These are phyloP conservation scores for Trypanosoma cruzi DNA, from an alignment of 208 protist species.

Conservation along the genomic window DNA sequence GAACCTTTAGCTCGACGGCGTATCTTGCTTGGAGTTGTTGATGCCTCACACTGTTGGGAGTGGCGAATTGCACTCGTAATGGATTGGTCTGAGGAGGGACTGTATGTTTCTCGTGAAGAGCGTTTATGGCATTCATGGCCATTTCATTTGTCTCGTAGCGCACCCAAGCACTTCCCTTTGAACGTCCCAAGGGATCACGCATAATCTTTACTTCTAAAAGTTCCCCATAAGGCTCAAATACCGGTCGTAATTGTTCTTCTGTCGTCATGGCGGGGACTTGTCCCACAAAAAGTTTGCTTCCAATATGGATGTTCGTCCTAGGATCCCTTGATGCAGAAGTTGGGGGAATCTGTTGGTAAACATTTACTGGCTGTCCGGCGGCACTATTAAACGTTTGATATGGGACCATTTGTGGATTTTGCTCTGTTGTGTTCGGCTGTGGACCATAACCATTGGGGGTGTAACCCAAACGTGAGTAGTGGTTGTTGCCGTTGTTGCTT, in stretches of 20 bases:
- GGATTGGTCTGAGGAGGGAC: slow-evolving; percentile 88
- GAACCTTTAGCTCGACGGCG: neutral
- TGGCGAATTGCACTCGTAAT: slow-evolving; percentile 78
- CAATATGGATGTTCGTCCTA: slow-evolving; percentile 45
- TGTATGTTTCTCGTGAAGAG: slow-evolving; percentile 76
- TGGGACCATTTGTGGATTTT: slow-evolving; percentile 10
- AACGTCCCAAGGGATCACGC: slow-evolving; percentile 73
- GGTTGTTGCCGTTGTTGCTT: slow-evolving; percentile 6
- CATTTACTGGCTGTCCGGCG: slow-evolving; percentile 9
- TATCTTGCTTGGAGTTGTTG: slow-evolving; percentile 16
- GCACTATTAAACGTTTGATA: slow-evolving; percentile 6
- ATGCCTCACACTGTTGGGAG: slow-evolving; percentile 33
- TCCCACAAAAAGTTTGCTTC: slow-evolving; percentile 87
- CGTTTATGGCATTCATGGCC: slow-evolving; percentile 63
- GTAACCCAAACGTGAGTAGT: slow-evolving; percentile 16
- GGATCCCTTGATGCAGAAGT: slow-evolving; percentile 6
- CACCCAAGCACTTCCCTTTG: slow-evolving; percentile 85
- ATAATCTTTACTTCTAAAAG: slow-evolving; percentile 88
- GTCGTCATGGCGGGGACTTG: slow-evolving; percentile 87
- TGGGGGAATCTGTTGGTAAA: slow-evolving; percentile 14
- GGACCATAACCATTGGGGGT: neutral
- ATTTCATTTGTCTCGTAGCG: slow-evolving; percentile 68
- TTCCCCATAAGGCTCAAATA: slow-evolving; percentile 69
- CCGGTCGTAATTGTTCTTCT: slow-evolving; percentile 74
- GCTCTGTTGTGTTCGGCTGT: slow-evolving; percentile 3